Percentiles rank a stretch among this genome's conserved stretches.
Evolutionary conservation across 176 grass and related monocot genomes (phyloP).

Genomic region (Triticum monococcum): DNA sequence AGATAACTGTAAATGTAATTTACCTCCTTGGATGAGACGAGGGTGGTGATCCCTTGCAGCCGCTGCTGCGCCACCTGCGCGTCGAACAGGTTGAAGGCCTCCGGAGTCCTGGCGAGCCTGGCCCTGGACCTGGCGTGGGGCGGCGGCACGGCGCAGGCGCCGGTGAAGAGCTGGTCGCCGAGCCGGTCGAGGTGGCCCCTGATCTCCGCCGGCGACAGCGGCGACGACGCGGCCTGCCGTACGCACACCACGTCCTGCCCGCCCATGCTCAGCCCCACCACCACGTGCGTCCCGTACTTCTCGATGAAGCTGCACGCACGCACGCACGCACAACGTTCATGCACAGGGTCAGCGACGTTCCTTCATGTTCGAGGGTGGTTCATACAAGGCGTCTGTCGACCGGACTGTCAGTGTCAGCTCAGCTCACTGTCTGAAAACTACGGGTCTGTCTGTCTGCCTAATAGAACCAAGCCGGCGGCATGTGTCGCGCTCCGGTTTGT

Average conservation of each 20-base stretch:
- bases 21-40: constrained; percentile 70
- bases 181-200: constrained; percentile 74
- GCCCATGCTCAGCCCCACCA: constrained; percentile 86
- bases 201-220: constrained; percentile 60
- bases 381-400: not conserved
- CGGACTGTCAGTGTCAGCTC: constrained; percentile 19
- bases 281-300: constrained; percentile 79
- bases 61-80: constrained; percentile 45
- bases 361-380: not conserved
- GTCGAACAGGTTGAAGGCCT: constrained; percentile 94
- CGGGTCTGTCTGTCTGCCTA: not conserved
- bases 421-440: constrained; percentile 34
- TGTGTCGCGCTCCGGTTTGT: not conserved
- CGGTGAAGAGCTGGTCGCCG: constrained; percentile 84
- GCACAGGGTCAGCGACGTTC: not conserved
- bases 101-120: constrained; percentile 49
- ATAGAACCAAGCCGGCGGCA: not conserved
- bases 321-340: not conserved
- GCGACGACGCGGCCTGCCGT: constrained; percentile 69
- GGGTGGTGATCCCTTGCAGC: constrained; percentile 61
- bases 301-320: constrained; percentile 58
- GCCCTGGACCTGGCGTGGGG: constrained; percentile 47
- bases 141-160: constrained; percentile 66
- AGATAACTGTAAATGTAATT: no score
- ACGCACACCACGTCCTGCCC: constrained; percentile 85